Evolutionary conservation across 345 rosid genomes (phyloP).

Genomic region (Euphorbia tirucalli): DNA sequence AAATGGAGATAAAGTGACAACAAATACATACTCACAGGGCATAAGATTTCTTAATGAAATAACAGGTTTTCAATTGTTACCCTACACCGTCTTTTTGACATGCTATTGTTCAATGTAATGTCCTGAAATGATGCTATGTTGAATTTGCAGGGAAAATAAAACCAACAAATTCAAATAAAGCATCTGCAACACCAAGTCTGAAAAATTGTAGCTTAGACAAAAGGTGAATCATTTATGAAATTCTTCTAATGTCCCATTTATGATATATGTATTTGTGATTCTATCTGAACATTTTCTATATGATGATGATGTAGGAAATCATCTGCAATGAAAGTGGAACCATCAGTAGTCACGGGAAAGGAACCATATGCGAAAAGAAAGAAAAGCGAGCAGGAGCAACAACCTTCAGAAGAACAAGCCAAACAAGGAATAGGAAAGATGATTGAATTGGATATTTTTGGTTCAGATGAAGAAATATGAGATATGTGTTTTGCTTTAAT

Average conservation of each 20-base stretch:
- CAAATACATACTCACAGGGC: constrained; percentile 82
- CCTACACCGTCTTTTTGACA: background rate
- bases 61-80: constrained; percentile 45
- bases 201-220: constrained; percentile 31
- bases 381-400: constrained; percentile 38
- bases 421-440: constrained; percentile 41
- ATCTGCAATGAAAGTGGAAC: constrained; percentile 31
- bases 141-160: constrained; percentile 41
- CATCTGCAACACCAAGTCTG: constrained; percentile 24
- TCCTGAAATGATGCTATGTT: constrained; percentile 8
- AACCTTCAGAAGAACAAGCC: constrained; percentile 25
- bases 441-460: constrained; percentile 63
- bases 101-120: background rate
- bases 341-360: too few species aligned
- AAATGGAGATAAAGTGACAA: constrained; percentile 82
- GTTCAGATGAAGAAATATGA: constrained; percentile 67
- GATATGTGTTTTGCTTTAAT: background rate
- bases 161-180: constrained; percentile 36
- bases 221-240: constrained; percentile 45
- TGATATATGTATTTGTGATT: too few species aligned
- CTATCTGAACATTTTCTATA: background rate
- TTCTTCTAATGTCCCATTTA: constrained; percentile 3
- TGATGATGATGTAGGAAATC: constrained; percentile 50
- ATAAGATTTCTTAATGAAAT: constrained; percentile 80
- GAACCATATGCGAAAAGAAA: constrained; percentile 44